phyloP scores from a whole-genome alignment of 371 early-diverging fungal species.

The Smittium culicis region DNA sequence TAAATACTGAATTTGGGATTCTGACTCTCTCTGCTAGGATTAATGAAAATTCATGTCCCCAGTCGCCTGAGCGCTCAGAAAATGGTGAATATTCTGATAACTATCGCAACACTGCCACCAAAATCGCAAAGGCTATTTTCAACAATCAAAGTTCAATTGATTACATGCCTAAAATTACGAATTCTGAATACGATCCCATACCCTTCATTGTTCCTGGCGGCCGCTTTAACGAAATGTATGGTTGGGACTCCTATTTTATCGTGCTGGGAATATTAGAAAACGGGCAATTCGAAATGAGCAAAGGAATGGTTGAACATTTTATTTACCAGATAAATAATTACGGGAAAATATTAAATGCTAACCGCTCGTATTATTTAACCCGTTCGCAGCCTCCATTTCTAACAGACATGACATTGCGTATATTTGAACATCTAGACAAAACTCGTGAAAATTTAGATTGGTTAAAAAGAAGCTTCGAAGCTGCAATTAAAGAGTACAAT shows the following conservation, averaged over 20 bases:
- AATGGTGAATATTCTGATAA: no score
- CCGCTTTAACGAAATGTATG: constrained; percentile 97
- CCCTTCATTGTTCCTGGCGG: constrained; percentile 97
- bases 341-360: constrained; percentile 95
- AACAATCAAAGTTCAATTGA: constrained; percentile 15
- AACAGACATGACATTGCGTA: constrained; percentile 84
- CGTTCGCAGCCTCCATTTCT: constrained; percentile 96
- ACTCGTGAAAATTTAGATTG: constrained; percentile 47
- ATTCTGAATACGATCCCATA: constrained; percentile 42
- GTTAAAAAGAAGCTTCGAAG: constrained; percentile 56
- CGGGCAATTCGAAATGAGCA: constrained; percentile 63
- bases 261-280: constrained; percentile 76
- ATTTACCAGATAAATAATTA: constrained; percentile 89
- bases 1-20: constrained; percentile 80
- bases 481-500: constrained; percentile 83
- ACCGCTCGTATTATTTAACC: constrained; percentile 88
- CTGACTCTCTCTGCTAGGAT: constrained; percentile 65
- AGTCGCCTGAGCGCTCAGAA: not conserved
- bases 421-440: constrained; percentile 45
- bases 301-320: constrained; percentile 94
- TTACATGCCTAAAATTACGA: constrained; percentile 37
- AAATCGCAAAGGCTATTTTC: not conserved
- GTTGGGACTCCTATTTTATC: constrained; percentile 96
- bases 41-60: not conserved
- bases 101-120: not conserved